Evolutionary conservation across 345 rosid genomes (phyloP), one percentile per base, ranked within the genome.

Genomic region (Anacardium occidentale): DNA sequence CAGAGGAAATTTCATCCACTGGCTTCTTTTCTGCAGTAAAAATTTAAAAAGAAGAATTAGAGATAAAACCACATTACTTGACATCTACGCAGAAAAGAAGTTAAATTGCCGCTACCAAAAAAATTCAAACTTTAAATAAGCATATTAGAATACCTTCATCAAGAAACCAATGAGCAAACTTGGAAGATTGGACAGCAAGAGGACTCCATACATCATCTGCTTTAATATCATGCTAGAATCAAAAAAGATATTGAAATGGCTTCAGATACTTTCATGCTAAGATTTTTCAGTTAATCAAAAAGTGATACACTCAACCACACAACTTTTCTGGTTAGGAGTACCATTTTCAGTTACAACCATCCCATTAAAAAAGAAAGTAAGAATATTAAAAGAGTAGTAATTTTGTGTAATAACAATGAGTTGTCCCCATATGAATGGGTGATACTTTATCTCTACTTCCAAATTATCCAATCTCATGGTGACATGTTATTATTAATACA

Each of bases 141-240:
- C 58, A 63, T 37, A 37, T 58, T 52, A 18, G 37, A 56, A 74
- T 78, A 95, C 99, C 99, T 83, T 88, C 97, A 84, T 95, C 97
- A 64, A 81, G 73, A 85, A 95, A 95, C 85, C 92, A 89, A 73
- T 79, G 88, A 66, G 94, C 94, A 74, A 95, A 95, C 83, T 86
- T 95, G 69, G 99, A 95, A 79, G 96, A 91, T 47, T 84, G 85
- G 66, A 72, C 80, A 25, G 56, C 64, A 44, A 67, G 85, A 68
- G 90, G 77, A 74, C 76, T 83, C 82, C 51, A 62, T 13, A 61
- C 52, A 52, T 80, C 93, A 65, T 86, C 92, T 71, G 70, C 81
- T 76, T 87, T 84, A 68, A 66, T 66, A 70, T 77, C 84, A 51
- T 74, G 86, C 97, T 90, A 78, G 61, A 85, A 66, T 56, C 71